Conservation (phyloP, 2,329 filamentous ascomycete species). For the Chalara sp. region DNA sequence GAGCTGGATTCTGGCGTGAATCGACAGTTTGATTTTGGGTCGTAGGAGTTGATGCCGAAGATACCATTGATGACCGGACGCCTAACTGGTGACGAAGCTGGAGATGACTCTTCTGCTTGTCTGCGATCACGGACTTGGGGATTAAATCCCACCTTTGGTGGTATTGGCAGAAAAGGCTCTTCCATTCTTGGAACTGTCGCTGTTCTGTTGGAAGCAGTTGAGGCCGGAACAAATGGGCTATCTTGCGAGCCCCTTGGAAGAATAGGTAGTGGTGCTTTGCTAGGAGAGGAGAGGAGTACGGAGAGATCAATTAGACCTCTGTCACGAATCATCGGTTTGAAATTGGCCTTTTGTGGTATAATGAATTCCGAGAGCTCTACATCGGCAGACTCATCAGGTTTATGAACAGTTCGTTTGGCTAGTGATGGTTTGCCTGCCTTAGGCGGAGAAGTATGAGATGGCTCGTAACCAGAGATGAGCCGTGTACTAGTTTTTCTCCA, state of each 20-base stretch:
- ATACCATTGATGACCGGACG: slow-evolving; percentile 4
- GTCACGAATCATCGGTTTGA: slow-evolving; percentile 20
- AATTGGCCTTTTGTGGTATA: slow-evolving; percentile 26
- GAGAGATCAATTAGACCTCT: slow-evolving; percentile 18
- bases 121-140: slow-evolving; percentile 14
- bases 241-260: slow-evolving; percentile 10
- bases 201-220: not conserved
- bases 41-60: slow-evolving; percentile 5
- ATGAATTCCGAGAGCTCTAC: slow-evolving; percentile 19
- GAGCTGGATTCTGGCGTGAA: not conserved
- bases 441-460: slow-evolving; percentile 15
- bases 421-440: not conserved
- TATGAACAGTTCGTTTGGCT: slow-evolving; percentile 2
- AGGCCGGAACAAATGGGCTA: slow-evolving; percentile 1
- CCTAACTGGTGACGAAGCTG: slow-evolving; percentile 9
- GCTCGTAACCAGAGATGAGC: slow-evolving; percentile 24
- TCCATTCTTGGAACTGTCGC: not conserved
- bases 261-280: slow-evolving; percentile 15
- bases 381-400: slow-evolving; percentile 4
- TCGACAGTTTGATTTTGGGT: not conserved
- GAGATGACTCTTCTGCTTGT: not conserved
- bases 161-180: slow-evolving; percentile 18
- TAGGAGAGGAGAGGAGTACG: slow-evolving; percentile 21
- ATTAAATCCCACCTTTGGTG: slow-evolving; percentile 23
- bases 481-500: slow-evolving; percentile 26